Percentiles rank a stretch among this genome's conserved stretches.
Conservation (phyloP, 805 yeast species). For the Yarrowia sp. region DNA sequence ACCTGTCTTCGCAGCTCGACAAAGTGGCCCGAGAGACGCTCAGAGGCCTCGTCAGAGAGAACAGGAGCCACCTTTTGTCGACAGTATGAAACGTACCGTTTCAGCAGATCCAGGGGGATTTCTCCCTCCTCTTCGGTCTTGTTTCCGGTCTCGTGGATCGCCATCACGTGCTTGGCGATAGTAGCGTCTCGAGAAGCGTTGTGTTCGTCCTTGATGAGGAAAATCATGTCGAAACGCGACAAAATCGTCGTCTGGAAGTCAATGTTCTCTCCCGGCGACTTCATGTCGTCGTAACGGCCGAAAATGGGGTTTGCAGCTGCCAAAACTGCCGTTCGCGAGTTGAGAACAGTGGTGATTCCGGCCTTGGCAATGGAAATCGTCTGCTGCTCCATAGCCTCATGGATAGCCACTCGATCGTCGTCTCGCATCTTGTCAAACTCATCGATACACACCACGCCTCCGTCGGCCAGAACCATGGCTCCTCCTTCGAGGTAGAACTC, state of each 20-base stretch:
- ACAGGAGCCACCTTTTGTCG: conserved; percentile 92
- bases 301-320: conserved; percentile 98
- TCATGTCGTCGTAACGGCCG: conserved; percentile 95
- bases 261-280: conserved; percentile 96
- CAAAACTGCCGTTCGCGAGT: conserved; percentile 93
- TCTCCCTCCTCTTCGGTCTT: conserved; percentile 68
- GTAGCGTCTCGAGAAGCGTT: conserved; percentile 82
- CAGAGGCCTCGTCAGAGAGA: conserved; percentile 85
- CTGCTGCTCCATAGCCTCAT: conserved; percentile 99
- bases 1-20: conserved; percentile 87
- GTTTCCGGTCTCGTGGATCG: conserved; percentile 84
- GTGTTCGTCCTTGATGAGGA: conserved; percentile 95
- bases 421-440: conserved; percentile 99
- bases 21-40: conserved; percentile 87
- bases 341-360: conserved; percentile 95
- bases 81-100: conserved; percentile 89
- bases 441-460: conserved; percentile 98
- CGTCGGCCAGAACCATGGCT: conserved; percentile 99
- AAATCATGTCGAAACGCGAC: conserved; percentile 98
- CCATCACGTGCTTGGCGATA: conserved; percentile 94
- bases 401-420: conserved; percentile 98
- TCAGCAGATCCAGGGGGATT: conserved; percentile 89
- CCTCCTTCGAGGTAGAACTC: conserved; percentile 98
- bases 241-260: conserved; percentile 97
- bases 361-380: conserved; percentile 99